Evolutionary conservation across 257 asterid species (phyloP).

Genomic region (Penstemon newberryi): DNA sequence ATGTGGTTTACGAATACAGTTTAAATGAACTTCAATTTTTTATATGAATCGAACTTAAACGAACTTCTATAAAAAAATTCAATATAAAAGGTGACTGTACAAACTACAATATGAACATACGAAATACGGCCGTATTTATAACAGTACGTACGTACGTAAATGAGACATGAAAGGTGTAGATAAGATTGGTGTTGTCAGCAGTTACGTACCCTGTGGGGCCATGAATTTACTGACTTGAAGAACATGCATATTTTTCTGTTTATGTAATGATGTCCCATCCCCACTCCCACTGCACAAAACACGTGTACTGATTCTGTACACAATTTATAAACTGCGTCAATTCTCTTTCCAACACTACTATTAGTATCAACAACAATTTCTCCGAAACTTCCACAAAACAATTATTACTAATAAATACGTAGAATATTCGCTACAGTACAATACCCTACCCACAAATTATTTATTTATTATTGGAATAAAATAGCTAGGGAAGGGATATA

Average conservation of each 20-base stretch:
- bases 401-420: too few species aligned
- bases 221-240: slow-evolving; percentile 9
- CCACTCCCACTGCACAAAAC: slow-evolving; percentile 7
- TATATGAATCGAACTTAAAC: too few species aligned
- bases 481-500: background rate
- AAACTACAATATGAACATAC: too few species aligned
- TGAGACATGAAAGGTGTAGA: background rate
- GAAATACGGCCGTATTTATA: too few species aligned
- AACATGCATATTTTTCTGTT: slow-evolving; percentile 1
- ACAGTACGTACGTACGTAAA: too few species aligned
- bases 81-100: too few species aligned
- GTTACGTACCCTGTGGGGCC: slow-evolving; percentile 6
- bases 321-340: background rate
- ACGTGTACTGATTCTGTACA: slow-evolving; percentile 1
- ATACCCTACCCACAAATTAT: background rate
- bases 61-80: too few species aligned
- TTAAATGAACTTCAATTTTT: too few species aligned
- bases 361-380: slow-evolving; percentile 23
- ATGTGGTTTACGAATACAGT: too few species aligned
- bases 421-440: background rate
- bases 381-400: slow-evolving; percentile 30
- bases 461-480: background rate
- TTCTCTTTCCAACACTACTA: slow-evolving; percentile 2
- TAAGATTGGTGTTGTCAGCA: slow-evolving; percentile 11
- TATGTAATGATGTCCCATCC: background rate